These are phyloP conservation scores for Linum tenue DNA, from an alignment of 345 rosid species.

Conservation along the genomic window DNA sequence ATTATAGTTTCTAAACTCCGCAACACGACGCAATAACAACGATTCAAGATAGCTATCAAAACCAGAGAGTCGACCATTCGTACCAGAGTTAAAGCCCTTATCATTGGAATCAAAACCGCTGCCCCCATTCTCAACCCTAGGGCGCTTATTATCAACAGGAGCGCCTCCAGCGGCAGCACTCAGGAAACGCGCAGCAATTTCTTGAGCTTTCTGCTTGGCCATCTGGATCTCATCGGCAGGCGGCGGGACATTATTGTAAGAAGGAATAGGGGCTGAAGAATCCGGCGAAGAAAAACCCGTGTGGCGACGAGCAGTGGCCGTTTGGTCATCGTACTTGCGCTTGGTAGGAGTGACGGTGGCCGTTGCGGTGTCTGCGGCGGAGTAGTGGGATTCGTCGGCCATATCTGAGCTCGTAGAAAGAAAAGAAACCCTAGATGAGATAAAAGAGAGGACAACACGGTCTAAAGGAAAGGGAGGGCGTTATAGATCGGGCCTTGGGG, in stretches of 20 bases:
- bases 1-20: background rate
- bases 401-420: slow-evolving; percentile 16
- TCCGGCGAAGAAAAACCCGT: slow-evolving; percentile 75
- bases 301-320: slow-evolving; percentile 44
- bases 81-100: slow-evolving; percentile 47
- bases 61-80: slow-evolving; percentile 21
- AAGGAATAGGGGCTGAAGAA: slow-evolving; percentile 34
- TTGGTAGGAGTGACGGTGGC: slow-evolving; percentile 31
- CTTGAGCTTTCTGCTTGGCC: slow-evolving; percentile 86
- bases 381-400: slow-evolving; percentile 96
- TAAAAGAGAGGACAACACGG: background rate
- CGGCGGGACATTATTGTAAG: slow-evolving; percentile 73
- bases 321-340: slow-evolving; percentile 86
- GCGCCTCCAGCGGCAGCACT: slow-evolving; percentile 17
- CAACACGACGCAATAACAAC: background rate
- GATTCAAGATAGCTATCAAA: too few relatives aligned
- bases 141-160: slow-evolving; percentile 59
- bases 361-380: slow-evolving; percentile 27
- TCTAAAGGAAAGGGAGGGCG: background rate
- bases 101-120: slow-evolving; percentile 47
- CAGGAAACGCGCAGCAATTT: slow-evolving; percentile 81
- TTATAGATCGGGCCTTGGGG: too few relatives aligned
- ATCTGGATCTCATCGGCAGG: slow-evolving; percentile 72
- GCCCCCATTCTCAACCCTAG: slow-evolving; percentile 66
- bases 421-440: slow-evolving; percentile 3